phyloP scores from a whole-genome alignment of 495 filamentous ascomycete genomes.

The Aspergillus incahuasiensis region DNA sequence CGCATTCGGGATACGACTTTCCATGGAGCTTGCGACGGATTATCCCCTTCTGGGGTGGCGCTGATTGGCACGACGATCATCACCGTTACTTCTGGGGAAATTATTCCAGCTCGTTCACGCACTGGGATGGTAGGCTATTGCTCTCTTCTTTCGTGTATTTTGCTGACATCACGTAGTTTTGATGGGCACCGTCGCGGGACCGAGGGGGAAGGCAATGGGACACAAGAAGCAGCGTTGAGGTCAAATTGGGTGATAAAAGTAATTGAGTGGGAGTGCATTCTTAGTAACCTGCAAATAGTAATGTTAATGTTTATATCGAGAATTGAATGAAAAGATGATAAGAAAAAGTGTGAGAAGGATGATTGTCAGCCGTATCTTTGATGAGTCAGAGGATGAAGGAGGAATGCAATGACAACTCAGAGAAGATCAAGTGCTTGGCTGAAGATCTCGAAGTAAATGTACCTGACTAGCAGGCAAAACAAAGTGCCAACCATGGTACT shows the following conservation, averaged over 20 bases:
- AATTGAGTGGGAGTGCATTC: not conserved
- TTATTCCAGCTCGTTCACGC: slow-evolving; percentile 94
- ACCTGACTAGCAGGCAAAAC: not conserved
- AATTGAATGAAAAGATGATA: not conserved
- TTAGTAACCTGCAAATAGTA: not conserved
- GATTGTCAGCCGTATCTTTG: too few species aligned
- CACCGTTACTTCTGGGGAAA: slow-evolving; percentile 98
- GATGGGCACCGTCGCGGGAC: slow-evolving; percentile 23
- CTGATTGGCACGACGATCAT: slow-evolving; percentile 92
- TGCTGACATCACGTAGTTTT: slow-evolving; percentile 11
- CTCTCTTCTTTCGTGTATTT: not conserved
- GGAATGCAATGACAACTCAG: not conserved
- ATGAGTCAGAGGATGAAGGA: too few species aligned
- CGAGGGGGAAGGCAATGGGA: slow-evolving; percentile 15
- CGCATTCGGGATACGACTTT: slow-evolving; percentile 96
- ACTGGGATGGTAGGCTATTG: slow-evolving; percentile 67
- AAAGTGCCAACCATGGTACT: not conserved
- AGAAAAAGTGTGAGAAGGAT: too few species aligned
- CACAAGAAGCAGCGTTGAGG: not conserved
- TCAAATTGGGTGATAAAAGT: not conserved
- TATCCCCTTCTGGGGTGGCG: slow-evolving; percentile 98
- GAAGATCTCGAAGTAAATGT: not conserved
- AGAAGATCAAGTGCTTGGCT: not conserved
- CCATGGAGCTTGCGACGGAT: slow-evolving; percentile 93
- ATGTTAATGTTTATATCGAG: slow-evolving; percentile 4